Base-by-base conservation (phyloP, 148 eudicot species). In the Nyssa sinensis region DNA sequence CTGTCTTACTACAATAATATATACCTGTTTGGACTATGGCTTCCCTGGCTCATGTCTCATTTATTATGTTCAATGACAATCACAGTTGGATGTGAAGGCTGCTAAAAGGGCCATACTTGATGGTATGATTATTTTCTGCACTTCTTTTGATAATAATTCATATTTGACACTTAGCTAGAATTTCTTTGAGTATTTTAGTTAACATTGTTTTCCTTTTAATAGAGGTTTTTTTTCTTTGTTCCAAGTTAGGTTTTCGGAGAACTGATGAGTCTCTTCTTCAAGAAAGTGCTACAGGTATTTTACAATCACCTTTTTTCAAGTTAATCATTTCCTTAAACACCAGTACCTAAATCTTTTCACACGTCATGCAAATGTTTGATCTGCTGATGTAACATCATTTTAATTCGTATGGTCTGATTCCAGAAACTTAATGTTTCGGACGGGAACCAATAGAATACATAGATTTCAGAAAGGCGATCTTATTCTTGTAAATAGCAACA, bases 71-170 rank as follows among this genome's bases (percentile, higher is more conserved):
- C 34, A 64, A 11, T 72, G 58, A 69, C 62, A 77, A 75, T 68
- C 70, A 78, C 88, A 92, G 97, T 79, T 92, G 88, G 94, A 92
- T 75, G 85, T 92, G n/a, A 92, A 89, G 82, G 85, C 89, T 80
- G 88, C 97, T 25, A 92, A 89, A 75, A 89, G 75, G 83, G 94
- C 97, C 70, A 92, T 92, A 83, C 89, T 92, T 74, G 89, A 86
- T 70, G 97, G 97, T 92, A 84, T 80, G 83, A 10, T 47, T 62
- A 19, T 34, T 59, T n/a, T 27, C 11, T 71, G 34, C 65, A 6
- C 58, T 9, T 55, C 49, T 25, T 13, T 39, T 67, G n/a, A 65
- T 44, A 33, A 8, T 19, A 10, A 57, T 64, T 19, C 30, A 32
- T 27, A 29, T 78, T 31, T 12, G 23, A 59, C 24, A 14, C n/a